phyloP scores from a whole-genome alignment of 305 asterid genomes.

The Rubia occidens region DNA sequence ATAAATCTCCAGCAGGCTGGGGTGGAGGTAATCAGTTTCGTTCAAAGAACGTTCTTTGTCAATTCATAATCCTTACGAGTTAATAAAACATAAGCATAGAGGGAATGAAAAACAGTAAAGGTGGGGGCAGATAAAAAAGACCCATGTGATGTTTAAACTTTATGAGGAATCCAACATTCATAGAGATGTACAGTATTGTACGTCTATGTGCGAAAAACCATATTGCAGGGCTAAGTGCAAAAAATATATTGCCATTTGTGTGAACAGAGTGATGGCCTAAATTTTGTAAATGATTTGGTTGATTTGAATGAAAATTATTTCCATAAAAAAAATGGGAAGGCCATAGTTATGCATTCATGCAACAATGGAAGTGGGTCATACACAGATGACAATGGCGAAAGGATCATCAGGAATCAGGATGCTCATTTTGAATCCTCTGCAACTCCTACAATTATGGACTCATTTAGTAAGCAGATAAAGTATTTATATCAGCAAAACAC shows the following conservation, averaged over 20 bases:
- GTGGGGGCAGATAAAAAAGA: neutral
- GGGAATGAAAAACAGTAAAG: neutral
- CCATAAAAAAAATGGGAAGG: neutral
- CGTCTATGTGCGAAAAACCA: neutral
- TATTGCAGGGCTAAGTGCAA: neutral
- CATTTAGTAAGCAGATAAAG: neutral
- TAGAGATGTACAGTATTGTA: too few relatives aligned
- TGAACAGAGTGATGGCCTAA: neutral
- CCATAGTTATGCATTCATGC: neutral
- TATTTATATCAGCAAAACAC: constrained; percentile 8
- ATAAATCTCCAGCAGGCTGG: neutral
- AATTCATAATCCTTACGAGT: neutral
- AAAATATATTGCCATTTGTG: neutral
- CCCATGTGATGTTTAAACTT: neutral
- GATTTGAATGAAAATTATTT: too few relatives aligned
- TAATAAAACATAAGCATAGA: neutral
- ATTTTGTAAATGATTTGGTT: too few relatives aligned
- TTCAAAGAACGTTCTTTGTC: neutral
- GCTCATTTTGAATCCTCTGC: constrained; percentile 56
- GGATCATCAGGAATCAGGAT: constrained; percentile 48
- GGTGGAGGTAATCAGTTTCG: too few relatives aligned
- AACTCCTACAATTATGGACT: constrained; percentile 43
- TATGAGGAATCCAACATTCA: too few relatives aligned
- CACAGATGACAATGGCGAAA: constrained; percentile 33
- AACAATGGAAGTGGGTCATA: neutral